Evolutionary conservation across 345 rosid genomes (phyloP), one percentile per base, ranked within the genome.

Genomic region (Syzygium grande): DNA sequence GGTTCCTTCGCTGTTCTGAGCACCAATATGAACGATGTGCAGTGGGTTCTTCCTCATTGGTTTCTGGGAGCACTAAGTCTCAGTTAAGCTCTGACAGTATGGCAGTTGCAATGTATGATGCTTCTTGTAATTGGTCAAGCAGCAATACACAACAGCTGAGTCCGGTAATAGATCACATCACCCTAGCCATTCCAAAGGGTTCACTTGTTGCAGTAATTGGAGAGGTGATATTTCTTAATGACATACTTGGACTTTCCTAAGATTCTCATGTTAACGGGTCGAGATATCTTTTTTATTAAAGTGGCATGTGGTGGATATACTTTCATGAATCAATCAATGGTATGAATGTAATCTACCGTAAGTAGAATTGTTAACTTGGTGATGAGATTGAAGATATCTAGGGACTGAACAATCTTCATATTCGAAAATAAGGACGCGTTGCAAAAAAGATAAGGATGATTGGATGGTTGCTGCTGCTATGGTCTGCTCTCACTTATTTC

Each of bases 41-140:
- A 84, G 54, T 41, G 89, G 88, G 89, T 84, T 84, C 87, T 80
- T 87, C 89, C 55, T 53, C 91, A 52, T 77, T 85, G 89, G 84
- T 38, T 89, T 90, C 73, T 88, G 86, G 86, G 89, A 88, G 83
- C 83, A 86, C 92, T 51, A 80, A 88, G 91, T 61, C 87, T 87
- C 87, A 85, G 89, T 78, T 55, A 78, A 52, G 43, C 54, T 80
- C 93, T 90, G 91, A 92, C 89, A 93, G 92, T 85, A 88, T 88
- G 90, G 93, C 94, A 88, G 91, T 95, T 79, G 88, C 87, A 85
- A 90, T 96, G 90, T 87, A 91, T n/a, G 93, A 95, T 93, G 95
- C 95, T 87, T 95, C 94, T 88, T 95, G 93, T 91, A 83, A 87
- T 88, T 97, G 98, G 99, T 95, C 97, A 85, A 93, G 93, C 90